Conservation (phyloP, 257 asterid genomes). For the Solanum sejunctum region DNA sequence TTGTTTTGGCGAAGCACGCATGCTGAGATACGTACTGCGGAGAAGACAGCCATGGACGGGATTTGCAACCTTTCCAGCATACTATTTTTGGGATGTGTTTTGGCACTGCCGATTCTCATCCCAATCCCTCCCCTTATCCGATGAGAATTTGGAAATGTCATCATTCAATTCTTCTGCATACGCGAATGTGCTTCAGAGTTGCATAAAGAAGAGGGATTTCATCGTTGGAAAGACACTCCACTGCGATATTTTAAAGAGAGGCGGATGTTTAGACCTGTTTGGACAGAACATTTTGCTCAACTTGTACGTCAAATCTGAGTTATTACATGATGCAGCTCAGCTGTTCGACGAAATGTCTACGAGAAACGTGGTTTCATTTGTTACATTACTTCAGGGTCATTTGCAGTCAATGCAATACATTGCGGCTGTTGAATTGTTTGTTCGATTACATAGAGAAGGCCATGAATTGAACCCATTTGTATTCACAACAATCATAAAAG, state of each 20-base stretch:
- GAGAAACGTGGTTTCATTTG: constrained; percentile 32
- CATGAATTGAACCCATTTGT: constrained; percentile 35
- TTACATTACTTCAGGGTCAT: constrained; percentile 27
- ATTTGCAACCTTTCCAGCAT: neutral
- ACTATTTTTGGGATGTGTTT: neutral
- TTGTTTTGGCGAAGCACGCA: neutral
- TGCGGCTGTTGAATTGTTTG: constrained; percentile 19
- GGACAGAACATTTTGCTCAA: constrained; percentile 56
- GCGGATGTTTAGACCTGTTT: constrained; percentile 40
- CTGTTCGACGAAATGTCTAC: constrained; percentile 26
- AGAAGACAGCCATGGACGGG: constrained; percentile 7
- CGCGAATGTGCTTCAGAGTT: constrained; percentile 14
- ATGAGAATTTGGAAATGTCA: neutral
- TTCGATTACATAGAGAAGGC: constrained; percentile 27
- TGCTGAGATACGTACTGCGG: constrained; percentile 6
- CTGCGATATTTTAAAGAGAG: constrained; percentile 17
- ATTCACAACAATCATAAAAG: constrained; percentile 25
- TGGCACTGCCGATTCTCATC: constrained; percentile 4
- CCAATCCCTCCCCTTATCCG: neutral
- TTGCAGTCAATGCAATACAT: neutral
- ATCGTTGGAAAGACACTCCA: constrained; percentile 11
- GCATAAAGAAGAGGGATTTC: constrained; percentile 4
- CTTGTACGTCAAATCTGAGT: constrained; percentile 13
- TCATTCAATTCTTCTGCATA: constrained; percentile 39
- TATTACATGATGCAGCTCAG: constrained; percentile 17